These are phyloP conservation scores for Biscogniauxia sp. DNA, from an alignment of 2,329 filamentous ascomycete genomes.

Conservation along the genomic window DNA sequence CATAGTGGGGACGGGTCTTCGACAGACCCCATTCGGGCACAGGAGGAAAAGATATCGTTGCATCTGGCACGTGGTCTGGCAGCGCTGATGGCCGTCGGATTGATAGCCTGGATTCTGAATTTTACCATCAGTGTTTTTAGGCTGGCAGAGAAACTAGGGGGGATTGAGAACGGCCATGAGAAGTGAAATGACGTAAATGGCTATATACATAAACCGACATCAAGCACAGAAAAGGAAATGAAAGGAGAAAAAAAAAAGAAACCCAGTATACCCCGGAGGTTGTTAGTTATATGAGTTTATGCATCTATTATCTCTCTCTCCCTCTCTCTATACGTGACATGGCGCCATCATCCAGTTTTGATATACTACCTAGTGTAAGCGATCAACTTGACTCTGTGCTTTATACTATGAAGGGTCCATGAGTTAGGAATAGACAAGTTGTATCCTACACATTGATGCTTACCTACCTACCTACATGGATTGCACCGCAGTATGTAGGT, in stretches of 20 bases:
- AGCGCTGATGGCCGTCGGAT: slow-evolving; percentile 73
- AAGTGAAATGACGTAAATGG: slow-evolving; percentile 20
- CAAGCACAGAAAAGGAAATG: slow-evolving; percentile 5
- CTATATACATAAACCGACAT: background rate
- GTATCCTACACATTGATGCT: no score
- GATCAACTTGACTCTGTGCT: no score
- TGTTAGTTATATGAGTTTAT: no score
- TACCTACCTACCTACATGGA: background rate
- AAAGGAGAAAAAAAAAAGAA: no score
- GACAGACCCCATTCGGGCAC: slow-evolving; percentile 28
- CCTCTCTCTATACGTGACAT: no score
- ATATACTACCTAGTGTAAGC: no score
- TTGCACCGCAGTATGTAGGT: no score
- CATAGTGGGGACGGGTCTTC: slow-evolving; percentile 37
- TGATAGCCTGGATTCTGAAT: slow-evolving; percentile 87
- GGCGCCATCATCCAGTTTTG: no score
- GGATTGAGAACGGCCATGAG: slow-evolving; percentile 45
- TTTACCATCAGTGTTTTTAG: slow-evolving; percentile 84
- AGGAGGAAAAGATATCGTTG: slow-evolving; percentile 54
- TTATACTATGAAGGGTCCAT: no score
- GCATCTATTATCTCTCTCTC: no score
- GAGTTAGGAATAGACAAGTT: no score
- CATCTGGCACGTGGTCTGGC: slow-evolving; percentile 68
- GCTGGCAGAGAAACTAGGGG: slow-evolving; percentile 60
- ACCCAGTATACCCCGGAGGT: no score